Evolutionary conservation across 805 yeast species (phyloP), one percentile per base, ranked within the genome.

Genomic region (Myxozyma mucilagina): DNA sequence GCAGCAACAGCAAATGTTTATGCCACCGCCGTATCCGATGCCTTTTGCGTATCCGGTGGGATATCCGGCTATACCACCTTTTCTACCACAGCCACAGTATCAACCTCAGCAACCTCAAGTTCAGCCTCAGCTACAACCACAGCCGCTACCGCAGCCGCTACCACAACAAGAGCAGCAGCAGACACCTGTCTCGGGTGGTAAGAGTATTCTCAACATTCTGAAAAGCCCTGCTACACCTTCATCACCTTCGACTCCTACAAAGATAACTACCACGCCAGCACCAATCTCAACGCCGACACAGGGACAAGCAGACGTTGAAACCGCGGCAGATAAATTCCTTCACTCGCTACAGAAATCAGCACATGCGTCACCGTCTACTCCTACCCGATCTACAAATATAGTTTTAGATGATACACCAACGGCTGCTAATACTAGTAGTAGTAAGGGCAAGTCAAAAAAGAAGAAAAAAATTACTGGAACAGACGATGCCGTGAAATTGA

Each of bases 321-420:
- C 55, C 10, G 55, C 52, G 5, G 61, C 53, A 4, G 61, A 61
- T 42, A 29, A n/a, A 35, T 61, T 61, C 35, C 45, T 61, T n/a
- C 35, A 20, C 29, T 57, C 62, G 38, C 47, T 57, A n/a, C 61
- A 57, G 59, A 53, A 61, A 45, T 55, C 59, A 14, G 35, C 49
- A 13, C 34, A 31, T 45, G 32, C 34, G 13, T 24, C 29, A 24
- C 29, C 54, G 9, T n/a, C 20, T 18, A 18, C 13, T 11, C 5
- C 10, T 18, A 36, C 47, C 1, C 16, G 49, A 31, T 45, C 49
- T 14, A 7, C 49, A 31, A 45, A 24, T 24, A 3, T 24, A 24
- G 4, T 24, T 38, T 5, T 3, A 38, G 41, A 38, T 5, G 41
- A 38, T 38, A 38, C n/a, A 38, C n/a, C 41, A 38, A 18, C 14